Conservation (phyloP, 345 rosid species). For the Ricinus communis region DNA sequence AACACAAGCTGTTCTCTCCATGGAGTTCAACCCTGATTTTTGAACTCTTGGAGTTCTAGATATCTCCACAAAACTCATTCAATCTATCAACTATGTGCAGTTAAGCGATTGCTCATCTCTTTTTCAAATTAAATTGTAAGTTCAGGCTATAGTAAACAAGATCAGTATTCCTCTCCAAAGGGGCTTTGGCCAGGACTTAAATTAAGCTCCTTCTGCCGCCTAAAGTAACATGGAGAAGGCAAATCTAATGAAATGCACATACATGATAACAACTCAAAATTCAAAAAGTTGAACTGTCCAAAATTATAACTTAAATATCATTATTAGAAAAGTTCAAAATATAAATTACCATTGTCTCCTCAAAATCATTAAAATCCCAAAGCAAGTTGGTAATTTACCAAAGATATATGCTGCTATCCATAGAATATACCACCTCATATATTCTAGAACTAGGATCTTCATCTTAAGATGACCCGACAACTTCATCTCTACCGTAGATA, state of each 20-base stretch:
- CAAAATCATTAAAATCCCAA: constrained; percentile 6
- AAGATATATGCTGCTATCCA: constrained; percentile 18
- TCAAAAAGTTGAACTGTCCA: neutral
- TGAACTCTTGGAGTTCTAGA: neutral
- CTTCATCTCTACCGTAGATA: constrained; percentile 56
- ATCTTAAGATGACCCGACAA: constrained; percentile 35
- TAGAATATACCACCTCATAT: constrained; percentile 22
- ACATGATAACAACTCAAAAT: neutral
- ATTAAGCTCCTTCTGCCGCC: neutral
- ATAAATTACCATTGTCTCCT: neutral
- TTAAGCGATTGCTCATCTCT: neutral
- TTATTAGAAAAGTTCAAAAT: neutral
- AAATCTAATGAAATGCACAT: neutral
- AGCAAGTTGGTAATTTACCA: constrained; percentile 4
- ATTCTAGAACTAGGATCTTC: constrained; percentile 20
- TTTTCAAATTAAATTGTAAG: neutral
- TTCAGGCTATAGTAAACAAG: neutral
- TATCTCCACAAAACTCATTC: neutral
- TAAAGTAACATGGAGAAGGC: neutral
- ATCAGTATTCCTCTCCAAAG: too few relatives aligned
- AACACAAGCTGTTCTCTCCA: neutral
- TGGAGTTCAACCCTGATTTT: neutral
- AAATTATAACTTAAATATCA: neutral
- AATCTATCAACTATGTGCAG: neutral
- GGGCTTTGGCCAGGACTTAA: neutral